phyloP scores from a whole-genome alignment of 2,329 filamentous ascomycete genomes.

The Colletotrichum agaves region DNA sequence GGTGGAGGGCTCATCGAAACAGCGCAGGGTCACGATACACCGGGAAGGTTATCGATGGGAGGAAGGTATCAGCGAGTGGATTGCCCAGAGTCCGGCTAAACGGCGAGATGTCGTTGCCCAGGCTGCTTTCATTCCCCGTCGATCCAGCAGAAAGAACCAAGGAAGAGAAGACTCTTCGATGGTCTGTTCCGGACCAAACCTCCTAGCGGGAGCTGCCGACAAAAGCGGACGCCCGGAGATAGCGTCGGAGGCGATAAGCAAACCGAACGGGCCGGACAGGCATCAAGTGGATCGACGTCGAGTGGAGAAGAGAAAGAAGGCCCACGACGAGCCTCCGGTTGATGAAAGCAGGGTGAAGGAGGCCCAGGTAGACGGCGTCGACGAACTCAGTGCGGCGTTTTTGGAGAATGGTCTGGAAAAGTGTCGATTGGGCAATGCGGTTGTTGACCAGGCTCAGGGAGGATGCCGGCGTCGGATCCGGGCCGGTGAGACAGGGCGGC shows the following conservation, averaged over 20 bases:
- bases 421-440: neutral
- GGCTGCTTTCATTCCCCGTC: neutral
- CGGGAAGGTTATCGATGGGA: constrained; percentile 53
- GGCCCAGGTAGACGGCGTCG: neutral
- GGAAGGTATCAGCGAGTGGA: constrained; percentile 55
- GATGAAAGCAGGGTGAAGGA: neutral
- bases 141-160: neutral
- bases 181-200: neutral
- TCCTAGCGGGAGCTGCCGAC: neutral
- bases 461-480: constrained; percentile 11
- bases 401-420: constrained; percentile 20
- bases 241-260: neutral
- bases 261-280: neutral
- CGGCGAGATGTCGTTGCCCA: neutral
- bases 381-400: constrained; percentile 13
- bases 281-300: neutral
- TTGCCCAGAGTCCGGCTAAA: constrained; percentile 38
- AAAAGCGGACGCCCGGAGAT: neutral
- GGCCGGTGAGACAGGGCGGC: constrained; percentile 12
- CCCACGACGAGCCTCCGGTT: neutral
- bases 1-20: constrained; percentile 1
- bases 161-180: neutral
- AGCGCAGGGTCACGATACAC: neutral
- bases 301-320: constrained; percentile 11
- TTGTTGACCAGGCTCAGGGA: neutral